Base-by-base conservation (phyloP, 1,284 basidiomycete genomes). In the Moesziomyces parantarcticus region DNA sequence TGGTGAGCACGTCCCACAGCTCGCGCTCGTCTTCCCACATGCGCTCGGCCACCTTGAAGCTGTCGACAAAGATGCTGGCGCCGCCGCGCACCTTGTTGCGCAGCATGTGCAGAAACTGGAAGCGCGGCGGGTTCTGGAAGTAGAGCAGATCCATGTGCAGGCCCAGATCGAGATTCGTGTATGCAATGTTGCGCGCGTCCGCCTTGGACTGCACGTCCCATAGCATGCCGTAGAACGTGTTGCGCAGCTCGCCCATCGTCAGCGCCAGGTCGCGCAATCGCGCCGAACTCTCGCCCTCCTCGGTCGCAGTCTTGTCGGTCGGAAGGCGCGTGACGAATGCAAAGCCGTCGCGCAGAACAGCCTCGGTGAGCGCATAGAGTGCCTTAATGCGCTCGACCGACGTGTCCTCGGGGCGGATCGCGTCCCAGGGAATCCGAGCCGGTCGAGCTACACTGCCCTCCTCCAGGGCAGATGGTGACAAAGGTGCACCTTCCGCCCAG, bases 31-130 rank as follows among this genome's bases (percentile, higher is more conserved):
- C 78, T 5, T 83, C 47, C 44, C 87, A 88, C n/a, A 97, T 86
- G 20, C 85, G 81, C 8, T 87, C 77, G 0, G 92, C 92, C 0
- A 90, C 90, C 25, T 89, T 85, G 60, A 93, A 87, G 1, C 90
- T 89, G 81, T 99, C 96, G 29, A 93, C 92, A 84, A 98, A 97
- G 82, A 93, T 88, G 0, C 94, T 97, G 5, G 87, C 87, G 8
- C 96, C 96, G 9, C 96, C 96, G 4, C 85, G 61, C n/a, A 95
- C 90, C 34, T 84, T 84, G 39, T 89, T 88, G 83, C 81, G 67
- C 21, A 98, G 86, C 79, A 91, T 94, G 83, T 97, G 95, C 0
- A 98, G 87, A 76, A 95, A 89, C 84, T 97, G 95, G 84, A 92
- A 95, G 34, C 92, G 89, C 0, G 94, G 94, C 1, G 94, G 94